Evolutionary conservation across 768 basidiomycete genomes (phyloP), one percentile per base, ranked within the genome.

Genomic region (Tylopilus intermedius): DNA sequence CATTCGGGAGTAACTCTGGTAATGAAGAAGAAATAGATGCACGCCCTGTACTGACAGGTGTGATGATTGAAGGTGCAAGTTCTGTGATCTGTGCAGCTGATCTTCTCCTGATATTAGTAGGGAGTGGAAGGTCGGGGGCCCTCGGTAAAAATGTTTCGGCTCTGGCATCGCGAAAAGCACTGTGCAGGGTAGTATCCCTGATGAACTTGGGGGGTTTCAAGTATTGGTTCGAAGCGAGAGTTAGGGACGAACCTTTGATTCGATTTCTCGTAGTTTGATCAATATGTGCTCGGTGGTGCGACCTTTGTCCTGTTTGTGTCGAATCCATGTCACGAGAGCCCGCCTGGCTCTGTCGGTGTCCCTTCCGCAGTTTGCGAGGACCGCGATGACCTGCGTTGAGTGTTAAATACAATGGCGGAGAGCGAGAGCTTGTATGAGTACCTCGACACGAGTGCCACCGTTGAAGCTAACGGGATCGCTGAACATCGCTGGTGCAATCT

Each of bases 81-180:
- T 33, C 47, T 14, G 45, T 14, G 0, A 5, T 11, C 9, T 33
- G 47, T 3, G 3, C 18, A 6, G 15, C 21, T 8, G 57, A 54
- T n/a, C 7, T 24, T 32, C 42, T 58, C 30, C 5, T 41, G 14
- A 54, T 1, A 8, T 22, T 49, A 8, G 39, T 7, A 24, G 63
- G 68, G n/a, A 61, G 65, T 0, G 65, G 67, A 11, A 69, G 50
- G 49, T 62, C 60, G 0, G 50, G 62, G 2, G 69, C 48, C 18
- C 60, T 60, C 6, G 68, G 68, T 3, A 69, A 55, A 37, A 11
- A 62, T 0, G 68, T 69, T 39, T 53, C 47, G 27, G 68, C 68
- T 53, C 68, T 67, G 13, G 68, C 68, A 40, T 71, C 65, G 22
- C 69, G 68, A 24, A 69, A 69, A n/a, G 69, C 68, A 29, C 40